Percentiles rank a stretch among this genome's conserved stretches.
phyloP scores from a whole-genome alignment of 345 rosid genomes.

The Gossypium ekmanianum region DNA sequence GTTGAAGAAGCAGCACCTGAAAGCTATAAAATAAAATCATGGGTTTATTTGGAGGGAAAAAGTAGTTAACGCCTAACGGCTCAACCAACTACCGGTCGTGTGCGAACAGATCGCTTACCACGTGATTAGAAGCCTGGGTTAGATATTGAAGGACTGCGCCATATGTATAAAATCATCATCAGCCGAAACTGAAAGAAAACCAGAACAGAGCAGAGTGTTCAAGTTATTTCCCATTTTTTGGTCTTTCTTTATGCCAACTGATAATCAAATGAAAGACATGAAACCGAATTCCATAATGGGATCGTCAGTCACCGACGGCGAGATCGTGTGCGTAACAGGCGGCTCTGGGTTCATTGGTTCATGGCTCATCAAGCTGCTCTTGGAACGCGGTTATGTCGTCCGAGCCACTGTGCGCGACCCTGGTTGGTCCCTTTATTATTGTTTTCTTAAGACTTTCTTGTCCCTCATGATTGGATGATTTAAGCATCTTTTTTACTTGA shows the following conservation, averaged over 20 bases:
- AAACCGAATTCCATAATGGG: background rate
- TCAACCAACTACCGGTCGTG: background rate
- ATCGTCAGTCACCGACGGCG: background rate
- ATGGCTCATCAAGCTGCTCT: constrained; percentile 5
- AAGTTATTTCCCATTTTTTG: background rate
- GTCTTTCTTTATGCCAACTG: background rate
- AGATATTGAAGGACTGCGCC: background rate
- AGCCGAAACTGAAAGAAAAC: background rate
- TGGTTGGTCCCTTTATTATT: background rate
- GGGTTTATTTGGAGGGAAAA: too few relatives aligned
- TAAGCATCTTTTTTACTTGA: background rate
- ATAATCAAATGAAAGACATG: background rate
- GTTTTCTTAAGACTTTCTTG: too few relatives aligned
- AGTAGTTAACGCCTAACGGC: too few relatives aligned
- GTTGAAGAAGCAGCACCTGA: too few relatives aligned
- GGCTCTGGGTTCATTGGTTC: constrained; percentile 21
- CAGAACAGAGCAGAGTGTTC: background rate
- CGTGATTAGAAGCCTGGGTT: background rate
- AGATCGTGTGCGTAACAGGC: constrained; percentile 17
- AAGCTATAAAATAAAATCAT: too few relatives aligned
- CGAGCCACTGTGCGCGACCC: constrained; percentile 17
- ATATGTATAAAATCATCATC: background rate
- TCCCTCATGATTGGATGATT: too few relatives aligned
- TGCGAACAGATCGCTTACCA: background rate
- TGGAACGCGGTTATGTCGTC: constrained; percentile 2